These are phyloP conservation scores for Handroanthus guayacan DNA, from an alignment of 257 asterid genomes.

Conservation along the genomic window DNA sequence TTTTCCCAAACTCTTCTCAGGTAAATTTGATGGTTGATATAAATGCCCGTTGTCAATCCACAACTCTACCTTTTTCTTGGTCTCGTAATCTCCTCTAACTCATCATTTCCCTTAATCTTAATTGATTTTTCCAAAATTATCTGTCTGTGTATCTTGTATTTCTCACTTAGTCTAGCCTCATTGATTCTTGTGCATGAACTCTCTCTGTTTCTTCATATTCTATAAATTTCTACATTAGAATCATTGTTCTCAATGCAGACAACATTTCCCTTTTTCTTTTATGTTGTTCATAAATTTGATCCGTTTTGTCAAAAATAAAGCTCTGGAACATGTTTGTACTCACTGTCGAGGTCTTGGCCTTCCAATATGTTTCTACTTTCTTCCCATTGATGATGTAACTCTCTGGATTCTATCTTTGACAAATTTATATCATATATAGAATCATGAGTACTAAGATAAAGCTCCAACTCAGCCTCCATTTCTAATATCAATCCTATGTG, in stretches of 20 bases:
- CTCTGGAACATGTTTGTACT: background rate
- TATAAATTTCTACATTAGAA: background rate
- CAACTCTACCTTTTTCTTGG: constrained; percentile 15
- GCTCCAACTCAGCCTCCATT: background rate
- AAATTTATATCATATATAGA: background rate
- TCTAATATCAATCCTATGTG: background rate
- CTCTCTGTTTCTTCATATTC: background rate
- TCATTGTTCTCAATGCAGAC: background rate
- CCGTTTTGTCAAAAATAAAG: background rate
- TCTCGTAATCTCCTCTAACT: constrained; percentile 4
- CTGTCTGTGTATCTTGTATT: constrained; percentile 21
- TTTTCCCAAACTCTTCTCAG: background rate
- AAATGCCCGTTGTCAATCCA: background rate
- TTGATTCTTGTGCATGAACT: too few relatives aligned
- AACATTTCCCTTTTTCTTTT: background rate
- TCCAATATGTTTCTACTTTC: background rate
- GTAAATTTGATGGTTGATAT: background rate
- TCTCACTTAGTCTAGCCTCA: background rate
- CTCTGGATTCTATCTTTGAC: background rate
- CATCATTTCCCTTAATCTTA: constrained; percentile 10
- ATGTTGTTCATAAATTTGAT: background rate
- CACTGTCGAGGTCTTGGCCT: background rate
- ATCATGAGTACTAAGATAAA: background rate
- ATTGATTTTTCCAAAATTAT: background rate
- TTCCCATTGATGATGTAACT: background rate